Base-by-base conservation (phyloP, 1,139 yeast genomes). In the Magnusiomyces tetraspermus region DNA sequence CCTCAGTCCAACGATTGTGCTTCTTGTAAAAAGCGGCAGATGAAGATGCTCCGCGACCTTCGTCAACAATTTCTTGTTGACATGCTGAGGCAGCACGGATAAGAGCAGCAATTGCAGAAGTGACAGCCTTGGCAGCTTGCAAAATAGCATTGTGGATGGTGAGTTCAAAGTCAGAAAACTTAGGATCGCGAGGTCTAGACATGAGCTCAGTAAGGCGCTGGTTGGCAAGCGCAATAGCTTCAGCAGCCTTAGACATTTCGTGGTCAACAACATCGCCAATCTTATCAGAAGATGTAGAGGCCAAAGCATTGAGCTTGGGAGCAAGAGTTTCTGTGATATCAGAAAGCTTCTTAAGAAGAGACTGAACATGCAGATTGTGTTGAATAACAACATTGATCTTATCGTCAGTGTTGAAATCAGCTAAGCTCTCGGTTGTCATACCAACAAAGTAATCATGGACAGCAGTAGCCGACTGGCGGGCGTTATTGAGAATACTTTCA, bases 1-100 rank as follows among this genome's bases (percentile, higher is more conserved):
- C 97, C 68, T 89, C 96, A 0, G 96, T 87, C 97, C 97, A 88
- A 63, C 95, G 77, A 66, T 83, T 88, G 66, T 89, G 87, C 69
- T 86, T 87, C 66, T 84, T 86, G 71, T 89, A 89, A 65, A 84
- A 89, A 43, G 86, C 88, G 2, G 88, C 81, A 54, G 81, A 75
- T 1, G 88, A 74, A 52, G 78, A 80, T 1, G 79, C 67, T 4
- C 94, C 94, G 59, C 76, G 76, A 40, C 89, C 88, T 58, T 78
- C 78, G 48, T 79, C 76, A 5, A 86, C 95, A 65, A 88, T 87
- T 67, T 88, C 96, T 54, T 78, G 73, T 67, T 88, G 96, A 23
- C 94, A 82, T 48, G 81, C 90, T 23, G 89, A 82, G 1, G 96
- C 88, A 1, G 95, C 83, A 57, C 75, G 72, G 51, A 89, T 83